Evolutionary conservation across 176 grass and related monocot genomes (phyloP).

Genomic region (Rhipidocladum racemiflorum): DNA sequence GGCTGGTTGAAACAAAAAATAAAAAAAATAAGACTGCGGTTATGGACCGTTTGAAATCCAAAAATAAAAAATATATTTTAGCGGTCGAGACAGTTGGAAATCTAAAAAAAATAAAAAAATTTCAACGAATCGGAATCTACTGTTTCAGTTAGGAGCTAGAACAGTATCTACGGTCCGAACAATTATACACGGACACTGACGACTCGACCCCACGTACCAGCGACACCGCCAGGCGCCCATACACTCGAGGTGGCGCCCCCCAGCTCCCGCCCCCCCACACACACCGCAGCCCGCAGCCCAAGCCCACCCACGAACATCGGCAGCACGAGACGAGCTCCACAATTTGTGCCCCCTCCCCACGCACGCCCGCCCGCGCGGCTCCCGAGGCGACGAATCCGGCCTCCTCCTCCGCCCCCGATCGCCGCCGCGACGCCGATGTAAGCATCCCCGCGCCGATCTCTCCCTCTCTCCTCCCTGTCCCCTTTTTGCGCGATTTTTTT

Average conservation of each 20-base stretch:
- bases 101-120: too few species aligned
- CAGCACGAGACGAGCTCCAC: constrained; percentile 34
- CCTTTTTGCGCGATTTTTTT: not conserved
- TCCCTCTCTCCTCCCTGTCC: not conserved
- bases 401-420: not conserved
- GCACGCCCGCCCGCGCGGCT: constrained; percentile 25
- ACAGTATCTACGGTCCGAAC: too few species aligned
- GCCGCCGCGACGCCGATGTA: constrained; percentile 50
- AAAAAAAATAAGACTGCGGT: too few species aligned
- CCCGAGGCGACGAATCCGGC: constrained; percentile 48
- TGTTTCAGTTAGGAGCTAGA: too few species aligned
- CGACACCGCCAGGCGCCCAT: not conserved
- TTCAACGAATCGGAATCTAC: too few species aligned
- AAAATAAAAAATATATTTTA: too few species aligned
- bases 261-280: too few species aligned
- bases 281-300: too few species aligned
- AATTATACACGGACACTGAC: not conserved
- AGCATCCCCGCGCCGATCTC: constrained; percentile 26
- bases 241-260: not conserved
- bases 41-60: too few species aligned
- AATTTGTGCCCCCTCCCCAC: constrained; percentile 1
- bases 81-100: too few species aligned
- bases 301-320: not conserved
- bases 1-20: too few species aligned
- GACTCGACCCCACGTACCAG: not conserved